Evolutionary conservation across 202 grass and related monocot genomes (phyloP), one percentile per base, ranked within the genome.

Genomic region (Saccharum hybrid): DNA sequence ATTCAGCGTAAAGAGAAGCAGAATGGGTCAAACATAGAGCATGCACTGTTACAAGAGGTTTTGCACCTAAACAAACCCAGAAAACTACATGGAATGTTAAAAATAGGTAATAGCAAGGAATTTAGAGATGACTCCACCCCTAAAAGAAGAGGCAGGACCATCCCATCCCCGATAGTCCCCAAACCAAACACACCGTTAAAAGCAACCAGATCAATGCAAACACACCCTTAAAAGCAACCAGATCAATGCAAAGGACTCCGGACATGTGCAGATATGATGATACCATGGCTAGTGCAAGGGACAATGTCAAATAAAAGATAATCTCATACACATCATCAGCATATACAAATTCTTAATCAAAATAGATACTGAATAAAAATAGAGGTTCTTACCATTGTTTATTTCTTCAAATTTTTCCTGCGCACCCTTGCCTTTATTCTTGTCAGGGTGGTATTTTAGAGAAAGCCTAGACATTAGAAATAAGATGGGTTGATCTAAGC

Each of bases 361-460:
- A 68, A 85, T 71, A 37, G 3, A 52, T 16, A 26, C 3, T 65
- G 16, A 63, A 28, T 34, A 22, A 60, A 38, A 54, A 33, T 61
- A 66, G 34, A 28, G 39, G 12, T 62, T 65, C 42, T 85, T 95
- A 94, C 96, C 91, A 78, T 98, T 98, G 73, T 95, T 98, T 93
- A 98, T 93, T 80, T 95, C 96, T 9, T 88, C 85, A 79, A 98
- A 98, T 68, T 92, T 95, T 80, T 95, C 89, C 74, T 95, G 93
- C 37, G 93, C 96, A 2, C 87, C 89, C 71, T 95, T 95, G 54
- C 46, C 71, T 92, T 95, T 98, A 77, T 98, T 98, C 89, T 98
- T 98, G 83, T 98, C 96, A 77, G 96, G 96, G 62, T 98, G 96
- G 64, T 98, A 95, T 63, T 98, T 82, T 54, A 98, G 86, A 63